These are phyloP conservation scores for Nemophila menziesii DNA, from an alignment of 257 asterid species.

Conservation along the genomic window DNA sequence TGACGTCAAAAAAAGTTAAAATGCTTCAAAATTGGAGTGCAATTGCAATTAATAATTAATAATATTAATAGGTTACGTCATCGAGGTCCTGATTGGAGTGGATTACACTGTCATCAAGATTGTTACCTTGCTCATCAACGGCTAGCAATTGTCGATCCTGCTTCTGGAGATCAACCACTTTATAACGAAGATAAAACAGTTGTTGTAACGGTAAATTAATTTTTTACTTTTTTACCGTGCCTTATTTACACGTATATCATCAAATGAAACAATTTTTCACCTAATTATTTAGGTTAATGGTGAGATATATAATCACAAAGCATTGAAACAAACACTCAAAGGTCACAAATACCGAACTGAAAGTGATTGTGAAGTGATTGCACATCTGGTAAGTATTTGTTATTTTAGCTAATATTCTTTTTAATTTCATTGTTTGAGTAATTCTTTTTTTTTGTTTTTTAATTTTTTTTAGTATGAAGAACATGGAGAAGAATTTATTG, in stretches of 20 bases:
- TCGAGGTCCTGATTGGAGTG: conserved; percentile 99
- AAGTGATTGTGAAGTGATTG: conserved; percentile 98
- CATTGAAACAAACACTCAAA: conserved; percentile 50
- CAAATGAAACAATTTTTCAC: too few species aligned
- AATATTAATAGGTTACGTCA: conserved; percentile 92
- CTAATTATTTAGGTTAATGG: conserved; percentile 68
- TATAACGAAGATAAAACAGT: conserved; percentile 93
- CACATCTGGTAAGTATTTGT: conserved; percentile 75
- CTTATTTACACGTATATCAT: too few species aligned
- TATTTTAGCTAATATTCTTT: not conserved
- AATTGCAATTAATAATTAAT: too few species aligned
- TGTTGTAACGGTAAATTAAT: conserved; percentile 63
- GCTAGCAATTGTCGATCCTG: conserved; percentile 85
- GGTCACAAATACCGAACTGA: conserved; percentile 80
- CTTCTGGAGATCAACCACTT: conserved; percentile 96
- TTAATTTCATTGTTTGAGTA: conserved; percentile 2
- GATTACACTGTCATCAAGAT: conserved; percentile 66
- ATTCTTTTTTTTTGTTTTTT: not conserved
- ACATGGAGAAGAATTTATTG: conserved; percentile 83
- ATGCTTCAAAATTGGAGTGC: too few species aligned
- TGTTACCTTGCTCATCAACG: conserved; percentile 95
- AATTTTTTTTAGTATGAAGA: conserved; percentile 69
- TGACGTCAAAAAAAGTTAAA: too few species aligned
- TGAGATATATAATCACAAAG: conserved; percentile 93
- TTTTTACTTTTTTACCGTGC: conserved; percentile 3